Percentiles rank a stretch among this genome's conserved stretches.
Evolutionary conservation across 176 grass and related monocot genomes (phyloP).

Genomic region (Avena atlantica): DNA sequence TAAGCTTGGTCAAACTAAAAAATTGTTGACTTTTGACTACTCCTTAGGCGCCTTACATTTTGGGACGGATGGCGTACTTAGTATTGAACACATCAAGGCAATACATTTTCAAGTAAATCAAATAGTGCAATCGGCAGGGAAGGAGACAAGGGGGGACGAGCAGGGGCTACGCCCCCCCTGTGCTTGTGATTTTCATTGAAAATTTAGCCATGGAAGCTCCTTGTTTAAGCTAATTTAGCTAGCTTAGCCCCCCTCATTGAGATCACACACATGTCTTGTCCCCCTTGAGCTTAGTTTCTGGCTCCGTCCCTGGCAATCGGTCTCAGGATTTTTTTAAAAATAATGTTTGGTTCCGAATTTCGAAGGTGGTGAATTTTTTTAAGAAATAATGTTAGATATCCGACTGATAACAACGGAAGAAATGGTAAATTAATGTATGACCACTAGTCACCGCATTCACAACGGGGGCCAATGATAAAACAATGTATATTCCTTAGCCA

Average conservation of each 20-base stretch:
- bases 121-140: not conserved
- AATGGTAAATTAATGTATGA: not conserved
- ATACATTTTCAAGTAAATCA: not conserved
- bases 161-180: too few relatives aligned
- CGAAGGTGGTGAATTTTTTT: not conserved
- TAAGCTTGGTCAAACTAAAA: too few relatives aligned
- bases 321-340: not conserved
- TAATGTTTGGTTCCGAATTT: not conserved
- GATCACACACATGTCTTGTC: too few relatives aligned
- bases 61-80: not conserved
- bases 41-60: too few relatives aligned
- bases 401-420: not conserved
- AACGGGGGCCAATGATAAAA: not conserved
- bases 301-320: too few relatives aligned
- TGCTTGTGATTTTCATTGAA: too few relatives aligned
- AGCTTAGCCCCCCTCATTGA: too few relatives aligned
- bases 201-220: too few relatives aligned
- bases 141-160: too few relatives aligned
- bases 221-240: too few relatives aligned
- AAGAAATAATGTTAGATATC: constrained; percentile 1
- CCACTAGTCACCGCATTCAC: not conserved
- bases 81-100: not conserved
- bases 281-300: too few relatives aligned
- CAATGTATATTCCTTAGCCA: not conserved
- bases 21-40: too few relatives aligned